Evolutionary conservation across 441 rosid species (phyloP).

Genomic region (Cnidoscolus chayamansa): DNA sequence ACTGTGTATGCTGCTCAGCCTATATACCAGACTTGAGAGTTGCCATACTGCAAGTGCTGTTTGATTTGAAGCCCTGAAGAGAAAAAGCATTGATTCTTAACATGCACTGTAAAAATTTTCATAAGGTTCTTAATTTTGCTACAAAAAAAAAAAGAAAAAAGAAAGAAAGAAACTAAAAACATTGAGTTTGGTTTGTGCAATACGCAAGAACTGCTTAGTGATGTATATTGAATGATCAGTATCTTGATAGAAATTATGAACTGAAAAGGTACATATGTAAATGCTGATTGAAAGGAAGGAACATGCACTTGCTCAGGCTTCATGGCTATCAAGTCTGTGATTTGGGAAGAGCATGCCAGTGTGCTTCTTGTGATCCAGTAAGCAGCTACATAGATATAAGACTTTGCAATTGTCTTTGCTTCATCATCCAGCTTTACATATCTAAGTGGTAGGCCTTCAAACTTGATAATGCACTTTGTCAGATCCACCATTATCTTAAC

Average conservation of each 20-base stretch:
- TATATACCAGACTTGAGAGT: constrained; percentile 52
- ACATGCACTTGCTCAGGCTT: constrained; percentile 61
- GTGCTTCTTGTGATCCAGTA: constrained; percentile 63
- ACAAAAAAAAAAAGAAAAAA: background rate
- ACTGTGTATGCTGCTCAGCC: constrained; percentile 39
- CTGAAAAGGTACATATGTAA: constrained; percentile 6
- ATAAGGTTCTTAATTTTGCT: background rate
- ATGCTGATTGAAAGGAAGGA: constrained; percentile 37
- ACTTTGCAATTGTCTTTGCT: constrained; percentile 39
- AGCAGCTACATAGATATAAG: constrained; percentile 50
- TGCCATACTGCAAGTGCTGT: constrained; percentile 55
- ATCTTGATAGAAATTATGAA: constrained; percentile 10
- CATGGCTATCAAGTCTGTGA: constrained; percentile 42
- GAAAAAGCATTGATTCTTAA: background rate
- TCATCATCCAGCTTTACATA: constrained; percentile 39
- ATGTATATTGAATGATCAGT: background rate
- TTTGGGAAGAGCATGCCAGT: constrained; percentile 52
- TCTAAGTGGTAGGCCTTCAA: constrained; percentile 47
- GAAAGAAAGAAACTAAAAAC: no score
- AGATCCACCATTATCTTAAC: constrained; percentile 49
- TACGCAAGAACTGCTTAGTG: background rate
- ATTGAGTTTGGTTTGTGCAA: no score
- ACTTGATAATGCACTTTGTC: constrained; percentile 51
- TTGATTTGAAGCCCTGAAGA: constrained; percentile 45
- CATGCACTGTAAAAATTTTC: background rate